Evolutionary conservation across 2,329 filamentous ascomycete genomes (phyloP), one percentile per base, ranked within the genome.

Genomic region (Trichophyton rubrum): DNA sequence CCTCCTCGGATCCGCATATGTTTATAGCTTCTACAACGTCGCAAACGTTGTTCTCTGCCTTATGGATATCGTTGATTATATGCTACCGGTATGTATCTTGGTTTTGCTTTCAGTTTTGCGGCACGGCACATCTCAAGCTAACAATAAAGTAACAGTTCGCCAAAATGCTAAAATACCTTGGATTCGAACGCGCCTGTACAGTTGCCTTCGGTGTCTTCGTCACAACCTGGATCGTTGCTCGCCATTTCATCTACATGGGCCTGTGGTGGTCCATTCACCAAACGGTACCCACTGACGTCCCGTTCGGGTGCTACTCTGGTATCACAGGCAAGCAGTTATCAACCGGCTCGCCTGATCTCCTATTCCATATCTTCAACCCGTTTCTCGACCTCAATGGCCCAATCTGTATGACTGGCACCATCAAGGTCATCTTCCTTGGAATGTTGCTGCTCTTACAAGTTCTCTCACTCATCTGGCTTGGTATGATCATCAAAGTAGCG

Each of bases 31-130:
- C 70, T 95, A 87, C 61, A 87, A 88, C 55, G 89, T 96, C 30
- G 92, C 90, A 60, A 93, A 91, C 69, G 81, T 95, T 56, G 90
- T 97, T 63, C 78, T 99, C 58, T 87, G 90, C 59, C 81, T 95
- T 65, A 96, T 97, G 90, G 93, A 99, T 69, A 80, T 95, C 59
- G 89, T 95, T 55, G 93, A 97, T 70, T 80, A 96, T 58, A 81
- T 96, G 63, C 80, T 99, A 45, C 88, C 92, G 51, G 89, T 96
- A 78, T 72, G 86, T 45, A 60, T 24, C 45, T 40, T 38, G 33
- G 11, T 35, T 22, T 57, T 55, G 2, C 27, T 13, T 20, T 27
- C n/a, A 30, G 17, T 41, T 7, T 3, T 20, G 15, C 17, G 2
- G 33, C 20, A n/a, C 47, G 11, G 33, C 20, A 9, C 57, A 13